These are phyloP conservation scores for Lachnellula hyalina DNA, from an alignment of 2,329 filamentous ascomycete genomes.

Conservation along the genomic window DNA sequence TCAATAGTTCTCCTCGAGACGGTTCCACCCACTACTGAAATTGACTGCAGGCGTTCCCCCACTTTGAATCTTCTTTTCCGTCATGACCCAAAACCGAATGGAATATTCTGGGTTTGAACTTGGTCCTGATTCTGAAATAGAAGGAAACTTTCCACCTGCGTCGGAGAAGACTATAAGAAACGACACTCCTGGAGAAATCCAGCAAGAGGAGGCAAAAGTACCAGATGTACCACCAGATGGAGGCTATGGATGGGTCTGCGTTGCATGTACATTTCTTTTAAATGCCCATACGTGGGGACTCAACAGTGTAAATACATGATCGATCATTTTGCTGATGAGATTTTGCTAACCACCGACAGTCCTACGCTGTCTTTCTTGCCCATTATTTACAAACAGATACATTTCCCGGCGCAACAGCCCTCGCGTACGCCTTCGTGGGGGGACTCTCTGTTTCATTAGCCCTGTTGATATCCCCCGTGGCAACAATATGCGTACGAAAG, in stretches of 20 bases:
- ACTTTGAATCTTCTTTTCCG: background rate
- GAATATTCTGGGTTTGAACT: background rate
- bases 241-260: conserved; percentile 54
- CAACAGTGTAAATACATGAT: conserved; percentile 24
- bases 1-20: background rate
- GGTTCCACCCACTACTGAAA: too few relatives aligned
- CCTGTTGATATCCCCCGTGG: conserved; percentile 61
- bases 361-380: conserved; percentile 71
- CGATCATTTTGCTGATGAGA: background rate
- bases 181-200: conserved; percentile 4
- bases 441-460: conserved; percentile 62
- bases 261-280: conserved; percentile 38
- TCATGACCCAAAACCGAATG: background rate
- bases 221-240: conserved; percentile 45
- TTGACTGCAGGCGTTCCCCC: too few relatives aligned
- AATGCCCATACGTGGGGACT: conserved; percentile 44
- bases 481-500: conserved; percentile 40
- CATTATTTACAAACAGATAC: conserved; percentile 63
- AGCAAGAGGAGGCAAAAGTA: conserved; percentile 1
- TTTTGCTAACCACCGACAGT: conserved; percentile 30
- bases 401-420: conserved; percentile 57
- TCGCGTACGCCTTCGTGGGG: conserved; percentile 75
- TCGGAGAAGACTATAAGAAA: conserved; percentile 15
- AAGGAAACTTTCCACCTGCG: conserved; percentile 2
- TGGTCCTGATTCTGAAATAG: background rate